Base-by-base conservation (phyloP, 345 rosid genomes). In the Mangifera indica region DNA sequence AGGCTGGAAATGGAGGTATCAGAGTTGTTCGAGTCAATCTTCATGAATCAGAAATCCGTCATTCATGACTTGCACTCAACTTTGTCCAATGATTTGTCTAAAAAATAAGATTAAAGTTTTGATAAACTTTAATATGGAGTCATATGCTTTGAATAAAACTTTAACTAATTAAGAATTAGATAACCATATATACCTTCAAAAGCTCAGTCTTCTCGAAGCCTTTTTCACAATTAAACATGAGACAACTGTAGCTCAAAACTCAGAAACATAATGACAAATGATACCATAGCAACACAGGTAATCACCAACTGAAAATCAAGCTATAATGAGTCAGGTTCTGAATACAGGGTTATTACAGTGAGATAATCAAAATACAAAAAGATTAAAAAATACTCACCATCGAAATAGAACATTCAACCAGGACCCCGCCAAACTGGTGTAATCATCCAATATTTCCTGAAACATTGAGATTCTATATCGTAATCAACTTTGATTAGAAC, bases 141-240 rank as follows among this genome's bases (percentile, higher is more conserved):
- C 7, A 65, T 10, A 45, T 51, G 15, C 51, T 6, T 26, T 59
- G 60, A 25, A 74, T 52, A 34, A 34, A 67, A 17, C 48, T 58
- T 40, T 21, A 57, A 56, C 46, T 20, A 64, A 64, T 37, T 46
- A 25, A 59, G 37, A 65, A 24, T 54, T 40, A 7, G 20, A 18
- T 44, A 18, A 44, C 2, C 3, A 21, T 60, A 58, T 73, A 53
- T 76, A 86, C 87, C 89, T 83, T 80, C 73, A 76, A 71, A 76
- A 75, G 67, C 78, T 62, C 62, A 57, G 45, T 57, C 40, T 60
- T 53, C 72, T 59, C 52, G 15, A 67, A 61, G 54, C 63, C 63
- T 76, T 42, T 0, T 61, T 49, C 69, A 72, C 74, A 57, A 62
- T 48, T 44, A 72, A 29, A 63, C 25, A 40, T 37, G 73, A 78